phyloP scores from a whole-genome alignment of 2,329 filamentous ascomycete species.

The Diaporthe citri region DNA sequence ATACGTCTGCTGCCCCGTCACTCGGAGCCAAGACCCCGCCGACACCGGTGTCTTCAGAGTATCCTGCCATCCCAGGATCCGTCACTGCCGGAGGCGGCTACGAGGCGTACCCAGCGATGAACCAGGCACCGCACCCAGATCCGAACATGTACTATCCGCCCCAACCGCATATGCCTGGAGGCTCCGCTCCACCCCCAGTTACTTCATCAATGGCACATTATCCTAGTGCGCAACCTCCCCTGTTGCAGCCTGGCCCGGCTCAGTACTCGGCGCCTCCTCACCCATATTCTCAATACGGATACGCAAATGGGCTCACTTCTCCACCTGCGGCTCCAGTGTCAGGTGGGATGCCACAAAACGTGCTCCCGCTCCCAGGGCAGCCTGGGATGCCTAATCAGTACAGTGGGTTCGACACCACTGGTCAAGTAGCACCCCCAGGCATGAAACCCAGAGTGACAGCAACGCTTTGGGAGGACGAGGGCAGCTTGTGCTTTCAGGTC shows the following conservation, averaged over 20 bases:
- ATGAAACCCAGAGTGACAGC: constrained; percentile 98
- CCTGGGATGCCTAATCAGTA: constrained; percentile 69
- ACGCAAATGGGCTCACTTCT: constrained; percentile 83
- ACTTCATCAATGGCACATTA: constrained; percentile 84
- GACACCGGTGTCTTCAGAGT: constrained; percentile 75
- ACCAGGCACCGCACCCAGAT: constrained; percentile 78
- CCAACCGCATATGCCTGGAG: constrained; percentile 79
- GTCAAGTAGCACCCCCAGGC: constrained; percentile 89
- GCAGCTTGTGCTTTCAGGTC: constrained; percentile 96
- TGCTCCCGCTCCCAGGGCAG: constrained; percentile 78
- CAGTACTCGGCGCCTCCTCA: constrained; percentile 73
- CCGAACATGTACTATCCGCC: constrained; percentile 79
- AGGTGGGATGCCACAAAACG: constrained; percentile 75
- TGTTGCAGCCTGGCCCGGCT: constrained; percentile 78
- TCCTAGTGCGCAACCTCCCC: constrained; percentile 80
- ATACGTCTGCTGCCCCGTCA: constrained; percentile 67
- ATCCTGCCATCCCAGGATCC: constrained; percentile 57
- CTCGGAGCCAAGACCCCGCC: constrained; percentile 79
- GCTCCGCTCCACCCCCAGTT: constrained; percentile 79
- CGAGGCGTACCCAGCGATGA: constrained; percentile 75
- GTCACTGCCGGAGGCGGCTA: constrained; percentile 47
- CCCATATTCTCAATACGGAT: constrained; percentile 77
- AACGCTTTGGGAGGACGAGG: constrained; percentile 98
- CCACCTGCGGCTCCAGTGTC: constrained; percentile 79
- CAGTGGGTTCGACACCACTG: constrained; percentile 81